Base-by-base conservation (phyloP, 225 moss, liverwort and hornwort species). In the Marchantia paleacea region DNA sequence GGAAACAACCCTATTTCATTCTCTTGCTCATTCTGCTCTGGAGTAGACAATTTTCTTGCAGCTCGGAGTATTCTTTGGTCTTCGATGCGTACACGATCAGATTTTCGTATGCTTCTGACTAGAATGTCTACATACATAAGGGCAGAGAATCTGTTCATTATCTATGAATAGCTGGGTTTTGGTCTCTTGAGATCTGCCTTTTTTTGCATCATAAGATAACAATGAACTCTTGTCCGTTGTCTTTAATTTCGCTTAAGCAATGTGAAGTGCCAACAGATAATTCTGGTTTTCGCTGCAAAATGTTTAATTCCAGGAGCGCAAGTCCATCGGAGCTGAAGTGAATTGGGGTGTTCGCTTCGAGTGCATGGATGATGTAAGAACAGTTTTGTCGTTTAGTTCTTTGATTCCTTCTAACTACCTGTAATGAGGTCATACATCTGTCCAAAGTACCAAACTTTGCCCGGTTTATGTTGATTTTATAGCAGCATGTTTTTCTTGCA, bases 311-410 rank as follows among this genome's bases (percentile, higher is more conserved):
- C 90, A 99, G 99, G 95, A 91, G 80, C 92, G 99, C n/a, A 99
- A 99, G 87, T 99, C 99, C 65, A 95, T 99, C 77, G 95, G 99
- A 85, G 99, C 99, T 71, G 99, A 99, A 89, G 99, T 99, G n/a
- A 99, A 99, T 53, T 99, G 95, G 99, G 99, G 99, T 80, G 99
- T 99, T 66, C 92, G 99, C 18, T 99, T 99, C 83, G 82, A 90
- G 77, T 84, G 85, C 78, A 86, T 76, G 80, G 89, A 94, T 69
- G 99, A 99, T 87, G 99, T 99, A 87, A 92, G 93, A 76, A 47
- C 15, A 26, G 14, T 54, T 15, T 52, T 19, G 22, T 14, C 7
- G 8, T 14, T 26, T 30, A 2, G 5, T 15, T 69, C 5, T 39
- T 29, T 12, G 15, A 48, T 5, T 7, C 19, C 19, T 58, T 47